Percentiles rank a stretch among this genome's conserved stretches.
Evolutionary conservation across 306 rosid species (phyloP).

Genomic region (Vigna reflexopilosa): DNA sequence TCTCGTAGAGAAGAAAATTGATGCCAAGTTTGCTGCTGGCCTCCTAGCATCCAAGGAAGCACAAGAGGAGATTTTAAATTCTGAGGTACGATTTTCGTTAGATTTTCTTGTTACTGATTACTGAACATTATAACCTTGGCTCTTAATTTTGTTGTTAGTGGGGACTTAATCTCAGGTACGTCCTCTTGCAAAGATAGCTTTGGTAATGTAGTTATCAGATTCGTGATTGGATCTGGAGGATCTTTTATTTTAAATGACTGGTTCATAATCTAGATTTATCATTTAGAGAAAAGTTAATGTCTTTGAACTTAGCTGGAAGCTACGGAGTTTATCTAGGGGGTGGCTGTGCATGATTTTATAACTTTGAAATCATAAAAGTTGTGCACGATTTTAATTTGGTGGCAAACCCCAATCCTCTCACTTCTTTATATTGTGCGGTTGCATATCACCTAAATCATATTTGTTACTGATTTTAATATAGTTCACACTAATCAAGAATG

Average conservation of each 20-base stretch:
- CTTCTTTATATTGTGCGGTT: background rate
- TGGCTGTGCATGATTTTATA: conserved; percentile 2
- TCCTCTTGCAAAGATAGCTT: conserved; percentile 17
- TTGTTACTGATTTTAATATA: conserved; percentile 9
- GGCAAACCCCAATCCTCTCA: background rate
- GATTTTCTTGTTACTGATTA: background rate
- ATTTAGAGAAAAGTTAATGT: background rate
- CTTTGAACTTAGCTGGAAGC: conserved; percentile 13
- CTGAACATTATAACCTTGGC: background rate
- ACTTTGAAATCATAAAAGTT: background rate
- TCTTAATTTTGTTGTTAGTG: conserved; percentile 5
- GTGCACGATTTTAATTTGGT: conserved; percentile 2
- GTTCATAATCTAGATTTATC: conserved; percentile 10
- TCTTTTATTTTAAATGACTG: conserved; percentile 3
- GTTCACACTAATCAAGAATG: background rate
- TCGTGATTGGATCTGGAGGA: conserved; percentile 5
- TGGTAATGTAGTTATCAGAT: background rate
- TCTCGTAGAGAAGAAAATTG: conserved; percentile 62
- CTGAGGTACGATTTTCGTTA: conserved; percentile 62
- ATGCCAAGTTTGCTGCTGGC: conserved; percentile 70
- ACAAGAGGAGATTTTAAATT: conserved; percentile 73
- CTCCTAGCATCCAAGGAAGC: conserved; percentile 76
- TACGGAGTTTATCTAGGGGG: background rate
- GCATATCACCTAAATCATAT: conserved; percentile 10
- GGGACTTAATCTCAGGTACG: conserved; percentile 10